Evolutionary conservation across 768 basidiomycete species (phyloP).

Genomic region (Suillus brevipes): DNA sequence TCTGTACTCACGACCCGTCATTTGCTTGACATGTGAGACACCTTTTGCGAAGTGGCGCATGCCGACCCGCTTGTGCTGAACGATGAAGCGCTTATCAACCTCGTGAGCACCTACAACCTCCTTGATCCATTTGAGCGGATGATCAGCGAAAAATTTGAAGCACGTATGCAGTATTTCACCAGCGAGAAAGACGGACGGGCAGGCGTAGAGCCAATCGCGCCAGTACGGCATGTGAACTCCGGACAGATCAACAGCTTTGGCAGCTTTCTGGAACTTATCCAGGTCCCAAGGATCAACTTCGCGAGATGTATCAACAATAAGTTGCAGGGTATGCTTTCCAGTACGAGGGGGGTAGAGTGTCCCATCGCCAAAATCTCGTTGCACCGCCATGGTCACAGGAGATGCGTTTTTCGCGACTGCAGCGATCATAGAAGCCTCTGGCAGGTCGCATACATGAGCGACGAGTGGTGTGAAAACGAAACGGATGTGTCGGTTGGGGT

Average conservation of each 20-base stretch:
- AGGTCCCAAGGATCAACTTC: constrained; percentile 25
- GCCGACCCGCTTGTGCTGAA: constrained; percentile 36
- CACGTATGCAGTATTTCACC: constrained; percentile 40
- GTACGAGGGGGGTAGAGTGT: not conserved
- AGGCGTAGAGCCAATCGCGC: constrained; percentile 35
- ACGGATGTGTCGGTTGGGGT: constrained; percentile 13
- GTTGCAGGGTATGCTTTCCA: not conserved
- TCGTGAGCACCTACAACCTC: constrained; percentile 30
- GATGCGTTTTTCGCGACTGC: constrained; percentile 9
- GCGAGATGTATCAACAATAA: not conserved
- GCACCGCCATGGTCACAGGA: constrained; percentile 8
- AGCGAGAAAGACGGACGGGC: constrained; percentile 35
- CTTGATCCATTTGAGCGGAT: constrained; percentile 40
- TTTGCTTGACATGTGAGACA: constrained; percentile 40
- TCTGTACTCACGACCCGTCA: constrained; percentile 39
- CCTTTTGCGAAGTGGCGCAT: constrained; percentile 40
- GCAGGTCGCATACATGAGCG: constrained; percentile 2
- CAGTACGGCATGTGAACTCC: constrained; percentile 32
- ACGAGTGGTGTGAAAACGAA: not conserved
- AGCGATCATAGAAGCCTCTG: constrained; percentile 4
- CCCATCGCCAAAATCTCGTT: constrained; percentile 9
- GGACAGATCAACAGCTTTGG: constrained; percentile 13
- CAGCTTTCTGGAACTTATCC: constrained; percentile 22
- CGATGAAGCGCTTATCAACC: constrained; percentile 35
- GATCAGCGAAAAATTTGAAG: constrained; percentile 24